These are phyloP conservation scores for Lonicera japonica DNA, from an alignment of 129 eudicot genomes.

Conservation along the genomic window DNA sequence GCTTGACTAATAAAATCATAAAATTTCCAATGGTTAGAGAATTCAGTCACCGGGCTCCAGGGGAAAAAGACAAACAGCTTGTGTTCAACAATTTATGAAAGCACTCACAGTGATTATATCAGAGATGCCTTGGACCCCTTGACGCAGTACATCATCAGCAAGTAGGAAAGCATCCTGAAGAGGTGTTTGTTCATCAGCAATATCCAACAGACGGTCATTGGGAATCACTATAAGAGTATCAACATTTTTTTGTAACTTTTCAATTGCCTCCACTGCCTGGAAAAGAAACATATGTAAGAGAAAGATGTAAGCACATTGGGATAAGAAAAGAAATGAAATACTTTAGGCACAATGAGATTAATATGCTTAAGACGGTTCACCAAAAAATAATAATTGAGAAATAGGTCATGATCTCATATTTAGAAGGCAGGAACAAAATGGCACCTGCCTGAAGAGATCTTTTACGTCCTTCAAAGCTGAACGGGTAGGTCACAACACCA, in stretches of 20 bases:
- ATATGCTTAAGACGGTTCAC: slow-evolving; percentile 2
- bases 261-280: slow-evolving; percentile 97
- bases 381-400: slow-evolving; percentile 2
- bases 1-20: background rate
- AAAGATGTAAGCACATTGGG: background rate
- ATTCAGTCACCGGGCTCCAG: background rate
- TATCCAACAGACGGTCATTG: slow-evolving; percentile 86
- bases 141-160: slow-evolving; percentile 98
- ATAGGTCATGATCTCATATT: slow-evolving; percentile 6
- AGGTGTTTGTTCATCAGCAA: slow-evolving; percentile 81
- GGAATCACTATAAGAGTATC: slow-evolving; percentile 96
- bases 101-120: slow-evolving; percentile 86
- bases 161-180: slow-evolving; percentile 93
- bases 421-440: background rate
- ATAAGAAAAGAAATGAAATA: too few species aligned
- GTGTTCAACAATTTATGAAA: background rate
- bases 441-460: slow-evolving; percentile 85
- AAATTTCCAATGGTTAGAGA: background rate
- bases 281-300: slow-evolving; percentile 9
- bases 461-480: slow-evolving; percentile 98
- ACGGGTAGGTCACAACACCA: slow-evolving; percentile 96
- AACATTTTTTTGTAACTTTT: slow-evolving; percentile 91
- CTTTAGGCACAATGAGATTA: too few species aligned
- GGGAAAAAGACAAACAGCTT: background rate
- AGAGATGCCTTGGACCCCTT: slow-evolving; percentile 94